These are phyloP conservation scores for Ganoderma lucidum DNA, from an alignment of 1,284 basidiomycete species.

Conservation along the genomic window DNA sequence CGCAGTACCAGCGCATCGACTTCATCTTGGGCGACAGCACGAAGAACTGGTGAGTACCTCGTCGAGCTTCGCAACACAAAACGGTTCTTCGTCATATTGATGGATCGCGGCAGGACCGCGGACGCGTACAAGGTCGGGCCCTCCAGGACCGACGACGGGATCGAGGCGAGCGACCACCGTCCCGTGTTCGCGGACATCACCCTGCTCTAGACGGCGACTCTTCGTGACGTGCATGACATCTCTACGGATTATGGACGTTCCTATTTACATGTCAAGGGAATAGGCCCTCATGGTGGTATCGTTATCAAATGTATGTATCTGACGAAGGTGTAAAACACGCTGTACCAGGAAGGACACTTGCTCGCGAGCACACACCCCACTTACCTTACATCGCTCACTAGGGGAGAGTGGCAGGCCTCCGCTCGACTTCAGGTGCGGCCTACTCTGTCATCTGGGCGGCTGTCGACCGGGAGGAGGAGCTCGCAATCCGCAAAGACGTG, in stretches of 20 bases:
- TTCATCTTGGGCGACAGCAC: slow-evolving; percentile 61
- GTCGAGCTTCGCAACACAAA: no score
- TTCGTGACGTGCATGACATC: neutral
- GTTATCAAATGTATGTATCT: neutral
- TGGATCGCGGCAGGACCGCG: slow-evolving; percentile 16
- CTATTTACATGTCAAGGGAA: neutral
- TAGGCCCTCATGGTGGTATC: neutral
- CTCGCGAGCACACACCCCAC: no score
- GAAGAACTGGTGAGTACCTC: slow-evolving; percentile 50
- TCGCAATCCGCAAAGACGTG: neutral
- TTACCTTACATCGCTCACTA: no score
- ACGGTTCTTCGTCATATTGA: no score
- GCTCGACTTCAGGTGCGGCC: no score
- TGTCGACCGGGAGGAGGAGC: no score
- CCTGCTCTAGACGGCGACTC: neutral
- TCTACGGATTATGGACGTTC: neutral
- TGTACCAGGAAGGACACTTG: neutral
- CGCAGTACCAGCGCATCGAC: slow-evolving; percentile 55
- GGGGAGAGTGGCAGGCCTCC: neutral
- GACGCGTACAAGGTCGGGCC: slow-evolving; percentile 51
- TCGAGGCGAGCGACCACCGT: neutral
- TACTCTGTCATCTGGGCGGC: neutral
- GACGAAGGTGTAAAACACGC: neutral
- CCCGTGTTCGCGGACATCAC: neutral
- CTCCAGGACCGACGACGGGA: neutral